Evolutionary conservation across 352 stramenopile genomes (phyloP), one percentile per base, ranked within the genome.

Genomic region (Plasmopara halstedii): DNA sequence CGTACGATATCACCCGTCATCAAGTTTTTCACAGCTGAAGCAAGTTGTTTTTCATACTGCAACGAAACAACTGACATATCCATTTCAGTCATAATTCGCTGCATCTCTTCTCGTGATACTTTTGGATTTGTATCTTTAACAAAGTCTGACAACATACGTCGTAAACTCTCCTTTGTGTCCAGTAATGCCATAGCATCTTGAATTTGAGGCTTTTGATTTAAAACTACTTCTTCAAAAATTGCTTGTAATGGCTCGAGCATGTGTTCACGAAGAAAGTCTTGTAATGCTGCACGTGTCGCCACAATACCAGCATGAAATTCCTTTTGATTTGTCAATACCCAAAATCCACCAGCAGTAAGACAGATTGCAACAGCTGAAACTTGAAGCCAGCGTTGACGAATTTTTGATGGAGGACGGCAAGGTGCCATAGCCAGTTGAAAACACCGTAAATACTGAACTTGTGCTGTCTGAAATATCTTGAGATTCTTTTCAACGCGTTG

Each of bases 1-100:
- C 80, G 80, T 45, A 92, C 78, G 33, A 92, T 89, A 38, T 92
- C 80, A 14, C 80, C 80, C 18, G 77, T 85, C 64, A 92, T 83
- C 31, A 92, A 49, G 56, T 89, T 92, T 10, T 66, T 70, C 42
- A 92, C 67, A 10, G 80, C 74, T 26, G 62, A 71, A 21, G 48
- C 60, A 19, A 91, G 52, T 27, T 74, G 63, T 44, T 85, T 83
- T 36, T 85, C 73, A 44, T 82, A 85, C 57, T 83, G 71, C 32
- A 85, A 50, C 42, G 73, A 85, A 17, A 85, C 73, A 9, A 85
- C 69, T 23, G 73, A 85, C 73, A 85, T 85, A 53, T 85, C 73
- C 73, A 85, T 83, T 8, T 73, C 58, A 11, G 56, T 46, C 66
- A 82, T 72, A 44, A 83, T 64, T 22, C 64, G 63, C n/a, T 67